Conservation (phyloP, 83 land plant genomes). For the Picea engelmannii region DNA sequence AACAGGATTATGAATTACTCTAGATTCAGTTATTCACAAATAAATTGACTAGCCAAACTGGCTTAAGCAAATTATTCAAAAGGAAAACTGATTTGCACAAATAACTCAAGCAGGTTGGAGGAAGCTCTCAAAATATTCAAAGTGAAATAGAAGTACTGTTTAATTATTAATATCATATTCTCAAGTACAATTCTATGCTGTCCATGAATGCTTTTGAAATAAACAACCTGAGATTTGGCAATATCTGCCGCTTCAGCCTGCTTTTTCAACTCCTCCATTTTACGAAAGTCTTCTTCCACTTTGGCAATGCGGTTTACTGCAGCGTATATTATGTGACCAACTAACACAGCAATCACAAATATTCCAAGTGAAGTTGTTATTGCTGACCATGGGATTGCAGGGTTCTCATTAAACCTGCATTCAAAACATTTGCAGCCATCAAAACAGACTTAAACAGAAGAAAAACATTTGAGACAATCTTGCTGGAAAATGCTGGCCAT, state of each 20-base stretch:
- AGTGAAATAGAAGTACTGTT: neutral
- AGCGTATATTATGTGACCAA: constrained; percentile 80
- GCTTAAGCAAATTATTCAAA: neutral
- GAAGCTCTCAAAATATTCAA: neutral
- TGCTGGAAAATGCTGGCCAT: neutral
- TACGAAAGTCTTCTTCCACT: constrained; percentile 84
- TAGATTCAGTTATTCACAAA: neutral
- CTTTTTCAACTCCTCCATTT: constrained; percentile 81
- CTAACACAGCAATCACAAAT: constrained; percentile 61
- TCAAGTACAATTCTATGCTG: neutral
- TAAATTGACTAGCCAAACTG: neutral
- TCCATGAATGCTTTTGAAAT: neutral
- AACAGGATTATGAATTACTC: neutral
- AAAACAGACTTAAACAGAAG: neutral
- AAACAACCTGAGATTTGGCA: constrained; percentile 93
- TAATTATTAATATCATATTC: too few species aligned
- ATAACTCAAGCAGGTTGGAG: neutral
- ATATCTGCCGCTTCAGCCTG: constrained; percentile 91
- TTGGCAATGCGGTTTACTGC: constrained; percentile 73
- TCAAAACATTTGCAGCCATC: constrained; percentile 4
- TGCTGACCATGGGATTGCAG: constrained; percentile 83
- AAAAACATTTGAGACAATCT: neutral
- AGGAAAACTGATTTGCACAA: neutral
- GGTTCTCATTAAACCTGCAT: constrained; percentile 68
- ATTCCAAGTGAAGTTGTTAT: constrained; percentile 60